Conservation (phyloP, 2,329 filamentous ascomycete genomes). For the Apiospora rasikravindrae region DNA sequence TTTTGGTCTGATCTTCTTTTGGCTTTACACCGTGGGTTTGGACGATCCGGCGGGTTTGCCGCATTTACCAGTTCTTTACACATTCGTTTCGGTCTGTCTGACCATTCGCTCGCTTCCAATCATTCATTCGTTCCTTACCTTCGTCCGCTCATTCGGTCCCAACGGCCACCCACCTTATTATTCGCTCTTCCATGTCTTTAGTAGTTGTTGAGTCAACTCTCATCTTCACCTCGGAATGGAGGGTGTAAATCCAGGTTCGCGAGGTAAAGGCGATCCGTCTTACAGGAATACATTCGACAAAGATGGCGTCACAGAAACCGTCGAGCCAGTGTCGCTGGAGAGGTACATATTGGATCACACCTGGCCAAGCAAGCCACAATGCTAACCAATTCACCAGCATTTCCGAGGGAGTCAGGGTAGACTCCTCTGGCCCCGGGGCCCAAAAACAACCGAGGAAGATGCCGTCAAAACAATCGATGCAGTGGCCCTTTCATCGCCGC, state of each 20-base stretch:
- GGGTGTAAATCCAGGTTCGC: slow-evolving; percentile 29
- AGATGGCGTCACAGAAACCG: slow-evolving; percentile 25
- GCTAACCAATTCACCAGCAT: slow-evolving; percentile 10
- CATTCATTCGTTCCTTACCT: slow-evolving; percentile 8
- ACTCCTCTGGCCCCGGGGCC: slow-evolving; percentile 15
- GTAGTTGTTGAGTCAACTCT: slow-evolving; percentile 10
- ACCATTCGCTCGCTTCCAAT: slow-evolving; percentile 14
- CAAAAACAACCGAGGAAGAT: slow-evolving; percentile 20
- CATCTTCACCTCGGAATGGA: slow-evolving; percentile 32
- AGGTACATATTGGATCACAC: slow-evolving; percentile 24
- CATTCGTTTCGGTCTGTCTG: slow-evolving; percentile 14
- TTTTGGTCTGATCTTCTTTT: slow-evolving; percentile 11
- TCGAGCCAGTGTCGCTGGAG: slow-evolving; percentile 17
- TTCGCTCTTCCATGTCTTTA: slow-evolving; percentile 18
- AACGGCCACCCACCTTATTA: not conserved
- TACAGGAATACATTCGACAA: slow-evolving; percentile 34
- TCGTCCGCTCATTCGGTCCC: slow-evolving; percentile 14
- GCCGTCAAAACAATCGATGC: slow-evolving; percentile 33
- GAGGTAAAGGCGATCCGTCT: slow-evolving; percentile 32
- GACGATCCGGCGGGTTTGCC: slow-evolving; percentile 8
- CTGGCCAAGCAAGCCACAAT: slow-evolving; percentile 8
- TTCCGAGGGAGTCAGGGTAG: slow-evolving; percentile 11
- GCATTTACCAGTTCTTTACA: slow-evolving; percentile 5
- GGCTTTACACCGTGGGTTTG: slow-evolving; percentile 13
- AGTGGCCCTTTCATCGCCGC: slow-evolving; percentile 32